phyloP scores from a whole-genome alignment of 2,329 filamentous ascomycete genomes.

The Aureobasidium sp. region DNA sequence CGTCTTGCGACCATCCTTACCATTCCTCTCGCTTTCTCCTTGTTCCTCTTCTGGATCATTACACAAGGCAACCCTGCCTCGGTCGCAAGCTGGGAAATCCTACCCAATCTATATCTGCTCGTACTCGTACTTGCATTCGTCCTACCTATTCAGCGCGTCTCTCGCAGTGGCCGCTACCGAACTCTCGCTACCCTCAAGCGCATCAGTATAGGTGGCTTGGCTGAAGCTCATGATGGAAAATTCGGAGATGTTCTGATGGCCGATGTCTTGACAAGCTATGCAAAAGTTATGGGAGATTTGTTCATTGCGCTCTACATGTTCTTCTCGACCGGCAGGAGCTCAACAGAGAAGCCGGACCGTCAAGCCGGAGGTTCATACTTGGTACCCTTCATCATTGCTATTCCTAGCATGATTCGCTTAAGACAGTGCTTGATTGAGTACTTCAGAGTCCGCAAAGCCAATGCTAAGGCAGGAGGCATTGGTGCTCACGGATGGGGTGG shows the following conservation, averaged over 20 bases:
- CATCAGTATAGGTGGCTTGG: constrained; percentile 75
- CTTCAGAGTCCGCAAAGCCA: constrained; percentile 55
- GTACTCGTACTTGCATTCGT: constrained; percentile 63
- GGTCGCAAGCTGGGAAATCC: constrained; percentile 71
- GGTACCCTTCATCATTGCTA: constrained; percentile 74
- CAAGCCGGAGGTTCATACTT: constrained; percentile 69
- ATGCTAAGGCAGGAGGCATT: constrained; percentile 34
- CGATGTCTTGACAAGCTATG: constrained; percentile 90
- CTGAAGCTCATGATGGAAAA: constrained; percentile 78
- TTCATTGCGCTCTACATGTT: constrained; percentile 93
- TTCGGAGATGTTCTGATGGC: constrained; percentile 91
- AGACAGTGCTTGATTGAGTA: constrained; percentile 91
- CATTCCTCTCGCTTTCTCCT: constrained; percentile 58
- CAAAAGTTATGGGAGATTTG: constrained; percentile 82
- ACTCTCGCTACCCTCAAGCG: constrained; percentile 69
- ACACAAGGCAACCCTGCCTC: constrained; percentile 61
- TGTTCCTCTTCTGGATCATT: constrained; percentile 74
- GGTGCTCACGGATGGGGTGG: constrained; percentile 61
- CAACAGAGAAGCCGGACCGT: constrained; percentile 73
- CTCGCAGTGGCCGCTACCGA: constrained; percentile 62
- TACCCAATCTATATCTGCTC: constrained; percentile 76
- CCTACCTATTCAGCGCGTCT: constrained; percentile 57
- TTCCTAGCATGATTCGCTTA: constrained; percentile 78
- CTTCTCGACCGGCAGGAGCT: constrained; percentile 58
- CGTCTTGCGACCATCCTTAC: constrained; percentile 73